Conservation (phyloP, 2,329 filamentous ascomycete genomes). For the Fusarium palustre region DNA sequence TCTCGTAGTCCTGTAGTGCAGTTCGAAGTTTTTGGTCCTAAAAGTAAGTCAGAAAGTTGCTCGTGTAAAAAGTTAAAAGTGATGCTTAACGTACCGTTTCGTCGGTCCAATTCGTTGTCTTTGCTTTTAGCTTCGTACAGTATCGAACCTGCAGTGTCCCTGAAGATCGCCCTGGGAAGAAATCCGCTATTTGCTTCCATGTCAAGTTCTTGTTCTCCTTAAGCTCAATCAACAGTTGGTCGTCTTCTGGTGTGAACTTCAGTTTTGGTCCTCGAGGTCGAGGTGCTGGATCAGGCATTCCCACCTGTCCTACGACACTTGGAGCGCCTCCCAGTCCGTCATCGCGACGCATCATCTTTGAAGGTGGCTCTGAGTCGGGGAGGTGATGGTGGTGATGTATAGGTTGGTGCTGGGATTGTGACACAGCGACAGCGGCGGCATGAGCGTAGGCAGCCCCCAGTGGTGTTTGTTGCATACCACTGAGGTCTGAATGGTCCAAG, state of each 20-base stretch:
- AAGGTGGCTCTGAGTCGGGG: constrained; percentile 77
- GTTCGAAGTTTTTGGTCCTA: constrained; percentile 82
- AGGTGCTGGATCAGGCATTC: constrained; percentile 86
- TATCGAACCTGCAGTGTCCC: constrained; percentile 94
- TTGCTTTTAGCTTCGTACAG: constrained; percentile 94
- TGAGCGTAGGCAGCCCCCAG: constrained; percentile 65
- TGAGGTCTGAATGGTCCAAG: constrained; percentile 66
- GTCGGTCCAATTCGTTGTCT: constrained; percentile 92
- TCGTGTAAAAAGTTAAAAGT: neutral
- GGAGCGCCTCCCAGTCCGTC: constrained; percentile 71
- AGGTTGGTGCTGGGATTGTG: constrained; percentile 57
- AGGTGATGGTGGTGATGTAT: constrained; percentile 86
- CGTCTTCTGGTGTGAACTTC: constrained; percentile 94
- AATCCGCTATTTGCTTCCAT: constrained; percentile 98
- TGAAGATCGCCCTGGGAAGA: constrained; percentile 90
- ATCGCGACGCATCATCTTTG: constrained; percentile 74
- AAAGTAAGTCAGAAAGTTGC: constrained; percentile 16
- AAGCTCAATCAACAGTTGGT: constrained; percentile 85
- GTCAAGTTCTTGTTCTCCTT: constrained; percentile 96
- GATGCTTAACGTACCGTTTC: constrained; percentile 77
- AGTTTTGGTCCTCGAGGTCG: constrained; percentile 88
- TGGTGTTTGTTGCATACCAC: constrained; percentile 65
- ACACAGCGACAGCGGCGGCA: constrained; percentile 52
- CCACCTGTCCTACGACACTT: constrained; percentile 86
- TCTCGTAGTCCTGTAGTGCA: constrained; percentile 85